Conservation (phyloP, 2,329 filamentous ascomycete genomes). For the Byssochlamys sp. region DNA sequence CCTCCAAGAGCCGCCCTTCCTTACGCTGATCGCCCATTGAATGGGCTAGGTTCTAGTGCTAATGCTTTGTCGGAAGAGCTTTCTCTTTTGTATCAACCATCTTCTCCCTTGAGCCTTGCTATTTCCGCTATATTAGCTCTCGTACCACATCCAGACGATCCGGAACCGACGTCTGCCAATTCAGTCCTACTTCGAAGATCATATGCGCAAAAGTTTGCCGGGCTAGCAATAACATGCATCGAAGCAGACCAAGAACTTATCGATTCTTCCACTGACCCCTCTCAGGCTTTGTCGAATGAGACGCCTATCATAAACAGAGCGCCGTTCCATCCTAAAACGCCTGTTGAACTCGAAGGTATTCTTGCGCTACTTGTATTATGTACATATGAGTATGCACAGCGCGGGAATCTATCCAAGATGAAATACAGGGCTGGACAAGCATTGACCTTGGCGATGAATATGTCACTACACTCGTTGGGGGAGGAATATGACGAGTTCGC, state of each 20-base stretch:
- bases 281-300: constrained; percentile 28
- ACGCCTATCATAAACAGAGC: constrained; percentile 23
- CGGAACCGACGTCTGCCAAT: constrained; percentile 24
- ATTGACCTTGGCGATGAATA: constrained; percentile 34
- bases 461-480: constrained; percentile 30
- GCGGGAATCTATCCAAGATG: constrained; percentile 39
- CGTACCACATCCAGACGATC: constrained; percentile 33
- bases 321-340: constrained; percentile 29
- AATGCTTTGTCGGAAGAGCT: constrained; percentile 22
- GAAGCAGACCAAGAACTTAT: constrained; percentile 36
- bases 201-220: constrained; percentile 32
- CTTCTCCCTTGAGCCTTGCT: constrained; percentile 36
- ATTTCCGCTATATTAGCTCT: constrained; percentile 35
- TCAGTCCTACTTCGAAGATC: constrained; percentile 29
- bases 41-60: constrained; percentile 20
- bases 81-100: constrained; percentile 25
- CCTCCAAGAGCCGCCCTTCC: constrained; percentile 26
- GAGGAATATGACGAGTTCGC: constrained; percentile 26
- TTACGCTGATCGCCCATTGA: constrained; percentile 24
- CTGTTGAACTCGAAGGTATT: constrained; percentile 33
- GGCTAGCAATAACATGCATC: constrained; percentile 29
- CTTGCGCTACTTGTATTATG: constrained; percentile 35
- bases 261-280: constrained; percentile 30
- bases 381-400: constrained; percentile 38
- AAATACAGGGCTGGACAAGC: constrained; percentile 37